Evolutionary conservation across 208 protist genomes (phyloP).

Genomic region (Trypanosoma rangeli): DNA sequence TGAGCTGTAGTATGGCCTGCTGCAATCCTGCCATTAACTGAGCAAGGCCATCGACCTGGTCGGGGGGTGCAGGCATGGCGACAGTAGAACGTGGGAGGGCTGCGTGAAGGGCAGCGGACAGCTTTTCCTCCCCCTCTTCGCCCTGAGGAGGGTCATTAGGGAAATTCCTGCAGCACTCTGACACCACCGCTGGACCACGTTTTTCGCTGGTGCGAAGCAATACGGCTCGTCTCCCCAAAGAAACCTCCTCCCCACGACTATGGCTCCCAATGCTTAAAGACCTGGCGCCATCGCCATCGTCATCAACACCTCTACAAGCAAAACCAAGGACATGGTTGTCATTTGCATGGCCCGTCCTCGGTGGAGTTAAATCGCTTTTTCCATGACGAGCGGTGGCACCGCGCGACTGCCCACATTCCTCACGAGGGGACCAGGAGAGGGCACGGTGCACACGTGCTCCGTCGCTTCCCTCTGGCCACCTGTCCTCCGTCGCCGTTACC

Average conservation of each 20-base stretch:
- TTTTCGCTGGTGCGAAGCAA: background rate
- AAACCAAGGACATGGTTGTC: background rate
- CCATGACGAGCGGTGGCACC: background rate
- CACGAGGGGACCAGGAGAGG: background rate
- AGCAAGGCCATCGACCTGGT: background rate
- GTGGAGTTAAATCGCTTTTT: background rate
- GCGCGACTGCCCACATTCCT: background rate
- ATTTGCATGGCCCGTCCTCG: background rate
- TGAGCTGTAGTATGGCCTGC: constrained; percentile 16
- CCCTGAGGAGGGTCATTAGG: background rate
- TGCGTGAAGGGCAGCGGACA: background rate
- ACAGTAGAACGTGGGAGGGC: background rate
- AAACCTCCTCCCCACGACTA: background rate
- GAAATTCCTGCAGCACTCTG: too few species aligned
- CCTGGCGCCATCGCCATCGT: background rate
- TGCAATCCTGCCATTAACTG: constrained; percentile 2
- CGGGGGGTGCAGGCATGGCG: background rate
- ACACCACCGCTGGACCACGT: background rate
- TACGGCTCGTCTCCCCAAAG: background rate
- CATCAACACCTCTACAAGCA: too few species aligned
- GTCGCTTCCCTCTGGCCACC: background rate
- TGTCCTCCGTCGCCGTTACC: background rate
- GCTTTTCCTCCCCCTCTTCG: background rate
- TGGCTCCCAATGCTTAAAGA: background rate
- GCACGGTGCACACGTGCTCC: constrained; percentile 1